Conservation (phyloP, 441 rosid genomes). For the Euphorbia schlechtendalii region DNA sequence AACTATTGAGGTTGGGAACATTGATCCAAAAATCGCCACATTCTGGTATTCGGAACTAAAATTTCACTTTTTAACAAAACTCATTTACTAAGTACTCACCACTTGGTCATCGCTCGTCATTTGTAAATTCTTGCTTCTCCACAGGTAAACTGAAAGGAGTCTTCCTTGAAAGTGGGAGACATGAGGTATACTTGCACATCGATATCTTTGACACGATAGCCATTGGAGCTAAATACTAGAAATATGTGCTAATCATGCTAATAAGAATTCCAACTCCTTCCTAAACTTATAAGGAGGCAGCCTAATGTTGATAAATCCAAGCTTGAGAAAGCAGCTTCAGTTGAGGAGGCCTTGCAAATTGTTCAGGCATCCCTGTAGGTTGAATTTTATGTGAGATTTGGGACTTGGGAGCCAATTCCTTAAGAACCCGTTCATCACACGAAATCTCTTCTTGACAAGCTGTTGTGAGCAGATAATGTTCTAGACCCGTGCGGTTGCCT, state of each 20-base stretch:
- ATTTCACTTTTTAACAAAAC: too few relatives aligned
- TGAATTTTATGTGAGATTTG: constrained; percentile 17
- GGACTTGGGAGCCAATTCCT: background rate
- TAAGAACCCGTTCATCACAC: background rate
- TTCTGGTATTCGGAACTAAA: too few relatives aligned
- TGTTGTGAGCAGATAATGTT: too few relatives aligned
- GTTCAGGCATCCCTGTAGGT: constrained; percentile 42
- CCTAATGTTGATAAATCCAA: constrained; percentile 62
- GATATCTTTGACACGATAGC: background rate
- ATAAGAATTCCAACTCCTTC: constrained; percentile 86
- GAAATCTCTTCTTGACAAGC: background rate
- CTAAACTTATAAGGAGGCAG: constrained; percentile 69
- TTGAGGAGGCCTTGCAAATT: constrained; percentile 76
- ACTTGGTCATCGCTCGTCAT: background rate
- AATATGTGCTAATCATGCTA: background rate
- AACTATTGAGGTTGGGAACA: constrained; percentile 67
- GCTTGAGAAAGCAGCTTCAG: constrained; percentile 74
- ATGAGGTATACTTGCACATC: constrained; percentile 49
- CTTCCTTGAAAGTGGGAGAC: constrained; percentile 82
- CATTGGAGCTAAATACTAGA: background rate
- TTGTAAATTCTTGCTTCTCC: constrained; percentile 2
- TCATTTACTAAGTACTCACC: background rate
- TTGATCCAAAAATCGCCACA: constrained; percentile 85
- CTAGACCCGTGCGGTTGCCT: too few relatives aligned
- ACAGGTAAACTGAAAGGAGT: constrained; percentile 90